Conservation (phyloP, 2,329 filamentous ascomycete genomes). For the Hypoxylon sp. region DNA sequence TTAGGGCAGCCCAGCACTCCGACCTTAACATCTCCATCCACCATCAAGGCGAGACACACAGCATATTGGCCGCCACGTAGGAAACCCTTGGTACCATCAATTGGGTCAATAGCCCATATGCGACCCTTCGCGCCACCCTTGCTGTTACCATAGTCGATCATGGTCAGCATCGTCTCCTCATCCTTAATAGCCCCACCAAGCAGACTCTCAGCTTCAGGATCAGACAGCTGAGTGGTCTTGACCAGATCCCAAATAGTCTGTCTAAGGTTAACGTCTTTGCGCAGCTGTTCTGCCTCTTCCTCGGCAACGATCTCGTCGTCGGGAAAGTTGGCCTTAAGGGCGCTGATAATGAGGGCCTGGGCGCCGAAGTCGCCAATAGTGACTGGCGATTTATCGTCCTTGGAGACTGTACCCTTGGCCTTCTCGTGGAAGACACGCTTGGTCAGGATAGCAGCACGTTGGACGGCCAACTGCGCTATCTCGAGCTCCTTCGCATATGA, state of each 20-base stretch:
- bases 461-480: slow-evolving; percentile 80
- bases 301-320: slow-evolving; percentile 92
- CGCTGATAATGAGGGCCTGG: slow-evolving; percentile 94
- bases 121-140: slow-evolving; percentile 79
- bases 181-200: slow-evolving; percentile 77
- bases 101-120: slow-evolving; percentile 97
- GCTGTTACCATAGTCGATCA: slow-evolving; percentile 77
- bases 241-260: slow-evolving; percentile 89
- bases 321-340: slow-evolving; percentile 90
- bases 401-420: slow-evolving; percentile 93
- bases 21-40: slow-evolving; percentile 93
- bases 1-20: slow-evolving; percentile 97
- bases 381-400: slow-evolving; percentile 95
- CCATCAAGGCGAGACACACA: slow-evolving; percentile 90
- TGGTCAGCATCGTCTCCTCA: slow-evolving; percentile 74
- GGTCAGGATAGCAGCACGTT: slow-evolving; percentile 79
- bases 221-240: slow-evolving; percentile 75
- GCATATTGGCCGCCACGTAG: slow-evolving; percentile 96
- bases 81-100: slow-evolving; percentile 98
- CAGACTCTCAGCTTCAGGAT: slow-evolving; percentile 72
- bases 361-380: slow-evolving; percentile 98
- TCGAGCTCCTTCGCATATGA: slow-evolving; percentile 78
- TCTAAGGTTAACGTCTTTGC: slow-evolving; percentile 76
- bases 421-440: slow-evolving; percentile 87
- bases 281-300: slow-evolving; percentile 87